Evolutionary conservation across 371 early-diverging fungal species (phyloP), one percentile per base, ranked within the genome.

Genomic region (Spraguea lophii): DNA sequence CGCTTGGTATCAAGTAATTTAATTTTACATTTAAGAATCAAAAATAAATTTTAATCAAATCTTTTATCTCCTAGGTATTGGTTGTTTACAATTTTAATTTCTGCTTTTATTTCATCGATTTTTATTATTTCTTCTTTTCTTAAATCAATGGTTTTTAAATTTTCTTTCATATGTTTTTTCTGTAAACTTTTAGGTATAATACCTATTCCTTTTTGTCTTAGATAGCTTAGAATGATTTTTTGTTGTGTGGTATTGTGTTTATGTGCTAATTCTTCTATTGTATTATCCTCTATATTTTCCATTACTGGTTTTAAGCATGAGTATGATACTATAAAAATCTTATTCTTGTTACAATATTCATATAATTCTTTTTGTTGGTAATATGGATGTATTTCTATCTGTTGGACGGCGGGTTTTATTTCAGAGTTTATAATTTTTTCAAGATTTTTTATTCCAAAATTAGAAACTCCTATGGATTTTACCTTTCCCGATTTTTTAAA

Each of bases 331-430:
- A 66, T 56, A 6, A 42, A 37, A 21, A 69, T 64, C 0, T 25
- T 20, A 42, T 69, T 61, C 20, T 54, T 39, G 9, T 54, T 21
- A 42, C 62, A 61, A 46, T 41, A 63, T 15, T 55, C 44, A 2
- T 57, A 43, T 30, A 62, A 40, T 4, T 60, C 61, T 22, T 50
- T 57, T 37, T 68, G 66, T 20, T 56, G 41, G 22, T 65, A 45
- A 39, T 62, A 62, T 24, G 69, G 65, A 43, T 64, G 64, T 1
- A 62, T 38, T 39, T 68, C 67, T 47, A 79, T 66, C 67, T 89
- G 87, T 53, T 80, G 78, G 2, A 80, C 80, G 16, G 78, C 81
- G 25, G 88, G 88, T 41, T 73, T 72, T 17, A 84, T 76, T 44
- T 75, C 76, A 54, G 78, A 77, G 26, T 73, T 49, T 4, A 81